Evolutionary conservation across 306 rosid species (phyloP), one percentile per base, ranked within the genome.

Genomic region (Cicer pinnatifidum): DNA sequence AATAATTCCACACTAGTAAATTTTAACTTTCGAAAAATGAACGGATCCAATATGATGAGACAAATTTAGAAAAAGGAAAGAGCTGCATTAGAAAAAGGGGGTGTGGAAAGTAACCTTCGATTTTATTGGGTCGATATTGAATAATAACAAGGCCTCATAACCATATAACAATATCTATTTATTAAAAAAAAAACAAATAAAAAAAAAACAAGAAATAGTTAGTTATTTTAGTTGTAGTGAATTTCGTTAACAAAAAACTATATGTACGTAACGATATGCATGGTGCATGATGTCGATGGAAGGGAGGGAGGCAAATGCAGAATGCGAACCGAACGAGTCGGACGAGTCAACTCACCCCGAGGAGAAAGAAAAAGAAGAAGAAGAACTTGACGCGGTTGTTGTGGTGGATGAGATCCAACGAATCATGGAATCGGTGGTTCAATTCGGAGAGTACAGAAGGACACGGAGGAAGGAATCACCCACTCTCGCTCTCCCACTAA

Each of bases 381-480:
- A 75, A 39, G 67, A 63, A 16, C 2, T 0, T 3, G 53, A 66
- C 5, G 71, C 71, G 19, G 40, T 45, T 40, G 45, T 17, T 1
- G 11, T 10, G 39, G 72, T 76, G 43, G 82, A 53, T 57, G 86
- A 84, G 43, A 76, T 89, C 73, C 84, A 83, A 11, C 80, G 87
- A 45, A 71, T 88, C 69, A 81, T 93, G 23, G 87, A 85, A 76
- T 72, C 84, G 4, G 81, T 81, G 44, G 92, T 89, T 71, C 91
- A 79, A 61, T 83, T 86, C 33, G 92, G 96, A 4, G 89, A 79
- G 28, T 93, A 75, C 46, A 46, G 92, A 10, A 84, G 67, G 47
- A 81, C 88, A 1, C 87, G 85, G 15, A 60, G 84, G 69, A 91
- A 83, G 71, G 96, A 91, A 66, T 79, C 96, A 45, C 80, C n/a